A percentile compares a stretch with the other conserved stretches of the same genome.
Evolutionary conservation across 371 early-diverging fungal genomes (phyloP).

Genomic region (Haplosporangium sp.): DNA sequence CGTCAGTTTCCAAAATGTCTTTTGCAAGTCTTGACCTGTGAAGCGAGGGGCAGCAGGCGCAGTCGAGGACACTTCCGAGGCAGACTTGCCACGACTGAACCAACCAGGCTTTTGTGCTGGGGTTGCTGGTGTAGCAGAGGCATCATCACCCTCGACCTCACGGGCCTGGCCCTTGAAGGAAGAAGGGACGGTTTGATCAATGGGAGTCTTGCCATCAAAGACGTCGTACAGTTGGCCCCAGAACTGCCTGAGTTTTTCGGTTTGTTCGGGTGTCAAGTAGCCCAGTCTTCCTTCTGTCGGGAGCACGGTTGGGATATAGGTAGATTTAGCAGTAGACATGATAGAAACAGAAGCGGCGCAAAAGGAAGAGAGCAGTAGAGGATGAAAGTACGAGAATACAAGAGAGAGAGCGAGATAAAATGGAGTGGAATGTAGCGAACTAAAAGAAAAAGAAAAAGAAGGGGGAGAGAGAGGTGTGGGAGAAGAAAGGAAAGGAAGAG

Average conservation of each 20-base stretch:
- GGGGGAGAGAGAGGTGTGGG: neutral
- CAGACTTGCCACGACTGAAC: conserved; percentile 38
- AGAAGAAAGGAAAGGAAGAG: neutral
- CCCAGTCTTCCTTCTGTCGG: conserved; percentile 56
- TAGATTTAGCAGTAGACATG: conserved; percentile 1
- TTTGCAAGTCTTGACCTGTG: conserved; percentile 25
- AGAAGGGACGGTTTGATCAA: conserved; percentile 44
- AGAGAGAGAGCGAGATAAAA: too few species aligned
- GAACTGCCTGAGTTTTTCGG: conserved; percentile 64
- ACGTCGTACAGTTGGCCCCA: conserved; percentile 65
- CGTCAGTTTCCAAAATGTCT: conserved; percentile 53
- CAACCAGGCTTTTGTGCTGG: conserved; percentile 25
- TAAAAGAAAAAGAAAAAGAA: neutral
- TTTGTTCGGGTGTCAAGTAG: conserved; percentile 61
- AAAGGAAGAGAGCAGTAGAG: too few species aligned
- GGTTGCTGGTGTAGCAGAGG: too few species aligned
- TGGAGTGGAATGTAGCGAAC: too few species aligned
- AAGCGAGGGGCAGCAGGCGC: conserved; percentile 18
- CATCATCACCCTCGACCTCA: conserved; percentile 5
- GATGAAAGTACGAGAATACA: too few species aligned
- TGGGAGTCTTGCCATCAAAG: conserved; percentile 55
- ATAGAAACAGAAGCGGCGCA: too few species aligned
- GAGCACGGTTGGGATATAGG: conserved; percentile 23
- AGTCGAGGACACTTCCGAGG: conserved; percentile 12
- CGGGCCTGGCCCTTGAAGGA: conserved; percentile 52